Base-by-base conservation (phyloP, 139 green algal genomes). In the Chlamydomonas asymmetrica region DNA sequence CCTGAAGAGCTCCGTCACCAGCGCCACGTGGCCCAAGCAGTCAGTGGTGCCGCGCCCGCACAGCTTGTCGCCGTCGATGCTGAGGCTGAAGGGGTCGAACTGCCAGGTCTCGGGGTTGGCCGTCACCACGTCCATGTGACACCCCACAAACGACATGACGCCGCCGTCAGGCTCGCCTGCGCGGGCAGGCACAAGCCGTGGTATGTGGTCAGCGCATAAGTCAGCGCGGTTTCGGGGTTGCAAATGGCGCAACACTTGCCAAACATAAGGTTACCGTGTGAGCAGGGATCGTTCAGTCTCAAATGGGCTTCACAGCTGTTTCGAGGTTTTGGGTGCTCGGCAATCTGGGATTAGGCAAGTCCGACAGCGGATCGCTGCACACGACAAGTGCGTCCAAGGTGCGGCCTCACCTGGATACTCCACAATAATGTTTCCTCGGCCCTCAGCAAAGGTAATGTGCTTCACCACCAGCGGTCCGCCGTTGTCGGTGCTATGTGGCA, bases 21-120 rank as follows among this genome's bases (percentile, higher is more conserved):
- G 80, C 37, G 90, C 90, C 79, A 94, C 90, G 62, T 94, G 90
- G 18, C 90, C 90, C 50, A 94, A 82, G 84, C 90, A 94, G 80
- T 94, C 90, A 23, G 90, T 94, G 39, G 90, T 92, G 40, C 90
- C 90, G 1, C 90, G 69, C 1, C 90, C 90, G 13, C 81, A 63
- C 38, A 94, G 89, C 76, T 93, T 87, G 75, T 92, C 63, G 3
- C 75, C 80, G 8, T 93, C 88, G 1, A 79, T 48, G 10, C 72
- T 89, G 0, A 94, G 78, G 5, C 68, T 83, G 74, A 95, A 95
- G 31, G 90, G 90, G 79, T 93, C 88, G 73, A 90, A 89, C 29
- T 78, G 77, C 90, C 90, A 95, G 45, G 76, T 82, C 5, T 94
- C 89, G 2, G 90, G 90, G 69, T 93, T 91, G 50, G 90, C 90